phyloP scores from a whole-genome alignment of 352 stramenopile genomes.

The Phytopythium delawarense region DNA sequence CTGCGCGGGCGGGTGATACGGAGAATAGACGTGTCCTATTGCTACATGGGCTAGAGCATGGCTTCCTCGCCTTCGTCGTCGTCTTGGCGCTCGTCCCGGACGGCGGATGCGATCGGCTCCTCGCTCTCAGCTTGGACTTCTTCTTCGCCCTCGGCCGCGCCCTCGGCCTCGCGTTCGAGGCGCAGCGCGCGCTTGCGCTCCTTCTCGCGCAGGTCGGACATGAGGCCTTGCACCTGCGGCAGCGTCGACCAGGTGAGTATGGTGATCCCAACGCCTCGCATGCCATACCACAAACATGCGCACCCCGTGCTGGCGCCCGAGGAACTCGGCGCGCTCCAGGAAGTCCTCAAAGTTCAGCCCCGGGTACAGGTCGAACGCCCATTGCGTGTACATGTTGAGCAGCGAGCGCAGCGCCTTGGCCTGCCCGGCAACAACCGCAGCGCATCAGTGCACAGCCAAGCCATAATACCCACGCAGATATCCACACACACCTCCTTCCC shows the following conservation, averaged over 20 bases:
- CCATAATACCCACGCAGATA: background rate
- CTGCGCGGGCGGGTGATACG: too few relatives aligned
- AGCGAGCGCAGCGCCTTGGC: constrained; percentile 57
- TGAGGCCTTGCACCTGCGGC: constrained; percentile 48
- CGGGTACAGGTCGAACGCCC: constrained; percentile 80
- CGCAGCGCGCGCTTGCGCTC: constrained; percentile 38
- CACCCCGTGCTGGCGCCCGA: constrained; percentile 49
- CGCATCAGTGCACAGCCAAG: too few relatives aligned
- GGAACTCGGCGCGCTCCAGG: constrained; percentile 49
- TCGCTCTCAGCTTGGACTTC: background rate
- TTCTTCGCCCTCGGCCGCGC: constrained; percentile 7
- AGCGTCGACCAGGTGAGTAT: background rate
- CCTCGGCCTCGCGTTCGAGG: constrained; percentile 10
- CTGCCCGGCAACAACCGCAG: constrained; percentile 13
- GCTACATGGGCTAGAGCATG: constrained; percentile 23
- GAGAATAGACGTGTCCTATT: too few relatives aligned
- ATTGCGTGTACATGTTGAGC: constrained; percentile 83
- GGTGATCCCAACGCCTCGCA: background rate
- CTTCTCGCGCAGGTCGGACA: constrained; percentile 53
- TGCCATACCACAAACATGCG: background rate
- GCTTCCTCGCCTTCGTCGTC: constrained; percentile 29
- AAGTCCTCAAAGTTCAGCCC: constrained; percentile 84
- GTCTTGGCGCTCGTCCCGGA: constrained; percentile 9
- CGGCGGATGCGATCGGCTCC: too few relatives aligned
- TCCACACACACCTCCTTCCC: constrained; percentile 43